Conservation (phyloP, 345 rosid species). For the Hibiscus tridactylites region DNA sequence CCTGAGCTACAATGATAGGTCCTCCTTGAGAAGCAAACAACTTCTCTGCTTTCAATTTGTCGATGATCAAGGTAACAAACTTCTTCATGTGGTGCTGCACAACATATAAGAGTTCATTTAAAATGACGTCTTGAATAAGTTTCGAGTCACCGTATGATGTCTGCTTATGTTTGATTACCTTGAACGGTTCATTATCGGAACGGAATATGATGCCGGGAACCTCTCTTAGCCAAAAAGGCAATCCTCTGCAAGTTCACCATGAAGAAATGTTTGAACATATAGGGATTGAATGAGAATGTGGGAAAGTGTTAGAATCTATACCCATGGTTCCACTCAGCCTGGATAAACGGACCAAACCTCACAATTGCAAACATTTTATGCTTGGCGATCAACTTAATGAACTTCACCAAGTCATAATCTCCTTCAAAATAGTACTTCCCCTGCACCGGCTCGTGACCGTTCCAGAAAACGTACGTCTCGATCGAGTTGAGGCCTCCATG, state of each 20-base stretch:
- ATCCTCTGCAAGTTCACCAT: slow-evolving; percentile 43
- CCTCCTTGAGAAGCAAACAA: slow-evolving; percentile 74
- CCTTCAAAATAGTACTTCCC: slow-evolving; percentile 76
- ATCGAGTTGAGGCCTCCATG: slow-evolving; percentile 53
- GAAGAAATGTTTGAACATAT: too few relatives aligned
- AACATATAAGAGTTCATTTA: too few relatives aligned
- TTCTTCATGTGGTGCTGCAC: slow-evolving; percentile 50
- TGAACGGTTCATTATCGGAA: slow-evolving; percentile 63
- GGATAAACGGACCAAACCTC: slow-evolving; percentile 85
- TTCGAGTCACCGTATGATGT: not conserved
- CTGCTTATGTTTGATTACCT: slow-evolving; percentile 32
- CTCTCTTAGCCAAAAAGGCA: slow-evolving; percentile 88
- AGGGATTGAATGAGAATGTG: too few relatives aligned
- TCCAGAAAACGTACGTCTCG: slow-evolving; percentile 66
- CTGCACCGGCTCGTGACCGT: slow-evolving; percentile 43
- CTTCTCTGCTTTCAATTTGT: slow-evolving; percentile 37
- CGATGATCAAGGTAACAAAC: slow-evolving; percentile 32
- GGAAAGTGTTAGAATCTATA: slow-evolving; percentile 19
- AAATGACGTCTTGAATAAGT: not conserved
- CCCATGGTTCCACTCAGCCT: slow-evolving; percentile 99
- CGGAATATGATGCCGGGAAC: slow-evolving; percentile 61
- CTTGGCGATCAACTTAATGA: slow-evolving; percentile 50
- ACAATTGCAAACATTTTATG: slow-evolving; percentile 53
- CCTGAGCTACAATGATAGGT: slow-evolving; percentile 57
- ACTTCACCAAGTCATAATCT: slow-evolving; percentile 57